phyloP scores from a whole-genome alignment of 768 basidiomycete genomes.

The Panus rudis region DNA sequence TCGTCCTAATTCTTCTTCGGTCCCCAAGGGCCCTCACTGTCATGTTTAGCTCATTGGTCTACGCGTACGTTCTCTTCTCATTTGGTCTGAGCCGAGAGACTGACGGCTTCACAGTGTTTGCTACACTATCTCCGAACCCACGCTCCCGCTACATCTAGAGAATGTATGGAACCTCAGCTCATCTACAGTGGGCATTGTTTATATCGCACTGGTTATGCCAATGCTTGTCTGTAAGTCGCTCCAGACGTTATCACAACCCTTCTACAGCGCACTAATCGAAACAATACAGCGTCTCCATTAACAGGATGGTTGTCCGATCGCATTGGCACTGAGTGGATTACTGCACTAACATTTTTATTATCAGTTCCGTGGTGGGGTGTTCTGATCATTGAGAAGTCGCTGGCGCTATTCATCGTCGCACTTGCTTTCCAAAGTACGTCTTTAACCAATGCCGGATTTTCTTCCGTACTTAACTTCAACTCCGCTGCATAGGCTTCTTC shows the following conservation, averaged over 20 bases:
- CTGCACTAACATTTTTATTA: conserved; percentile 38
- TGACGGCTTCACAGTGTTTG: conserved; percentile 15
- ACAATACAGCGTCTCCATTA: conserved; percentile 48
- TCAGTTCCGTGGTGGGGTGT: conserved; percentile 61
- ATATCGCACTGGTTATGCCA: conserved; percentile 57
- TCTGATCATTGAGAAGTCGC: conserved; percentile 37
- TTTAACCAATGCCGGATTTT: not conserved
- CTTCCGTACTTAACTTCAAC: not conserved
- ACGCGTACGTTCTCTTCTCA: conserved; percentile 30
- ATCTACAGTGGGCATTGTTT: conserved; percentile 53
- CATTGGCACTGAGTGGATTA: conserved; percentile 49
- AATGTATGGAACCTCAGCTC: conserved; percentile 25
- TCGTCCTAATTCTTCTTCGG: conserved; percentile 17
- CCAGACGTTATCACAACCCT: no score
- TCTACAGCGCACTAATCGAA: no score
- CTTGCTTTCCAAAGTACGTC: conserved; percentile 49
- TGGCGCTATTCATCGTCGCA: conserved; percentile 42
- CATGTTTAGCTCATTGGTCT: conserved; percentile 23
- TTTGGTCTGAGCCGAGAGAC: no score
- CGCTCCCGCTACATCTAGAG: conserved; percentile 29
- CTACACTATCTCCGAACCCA: conserved; percentile 25
- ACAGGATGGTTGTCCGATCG: conserved; percentile 55
- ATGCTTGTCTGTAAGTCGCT: conserved; percentile 58
- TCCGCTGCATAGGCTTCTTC: conserved; percentile 52
- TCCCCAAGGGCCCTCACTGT: conserved; percentile 23